Evolutionary conservation across 305 asterid genomes (phyloP).

Genomic region (Rubia occidens): DNA sequence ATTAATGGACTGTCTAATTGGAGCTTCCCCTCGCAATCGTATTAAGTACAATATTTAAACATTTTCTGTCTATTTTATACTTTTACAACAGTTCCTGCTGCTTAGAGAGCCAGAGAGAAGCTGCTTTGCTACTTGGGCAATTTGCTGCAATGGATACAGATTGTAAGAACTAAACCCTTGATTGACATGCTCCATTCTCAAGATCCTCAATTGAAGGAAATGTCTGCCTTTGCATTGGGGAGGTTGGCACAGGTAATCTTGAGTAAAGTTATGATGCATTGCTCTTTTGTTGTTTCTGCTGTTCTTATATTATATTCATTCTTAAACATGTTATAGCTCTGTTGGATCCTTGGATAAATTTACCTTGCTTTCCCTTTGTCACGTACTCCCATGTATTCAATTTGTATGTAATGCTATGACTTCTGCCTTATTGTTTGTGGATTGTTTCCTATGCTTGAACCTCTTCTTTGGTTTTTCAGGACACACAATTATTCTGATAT

Average conservation of each 20-base stretch:
- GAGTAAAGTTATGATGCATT: background rate
- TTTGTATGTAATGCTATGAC: background rate
- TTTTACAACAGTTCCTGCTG: conserved; percentile 67
- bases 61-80: conserved; percentile 3
- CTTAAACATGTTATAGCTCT: background rate
- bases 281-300: background rate
- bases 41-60: background rate
- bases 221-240: conserved; percentile 98
- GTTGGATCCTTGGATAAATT: background rate
- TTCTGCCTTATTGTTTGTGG: background rate
- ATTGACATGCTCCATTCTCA: conserved; percentile 90
- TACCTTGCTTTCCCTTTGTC: background rate
- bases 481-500: conserved; percentile 99
- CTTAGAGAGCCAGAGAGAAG: conserved; percentile 98
- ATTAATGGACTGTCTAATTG: background rate
- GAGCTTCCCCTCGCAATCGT: background rate
- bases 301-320: background rate
- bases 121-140: conserved; percentile 97
- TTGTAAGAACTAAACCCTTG: conserved; percentile 95
- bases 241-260: conserved; percentile 87
- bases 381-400: background rate
- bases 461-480: conserved; percentile 33
- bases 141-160: conserved; percentile 98
- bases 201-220: conserved; percentile 90
- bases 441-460: background rate